Conservation (phyloP, 192 early-diverging fungal genomes). For the Rhizoclosmatium globosum region DNA sequence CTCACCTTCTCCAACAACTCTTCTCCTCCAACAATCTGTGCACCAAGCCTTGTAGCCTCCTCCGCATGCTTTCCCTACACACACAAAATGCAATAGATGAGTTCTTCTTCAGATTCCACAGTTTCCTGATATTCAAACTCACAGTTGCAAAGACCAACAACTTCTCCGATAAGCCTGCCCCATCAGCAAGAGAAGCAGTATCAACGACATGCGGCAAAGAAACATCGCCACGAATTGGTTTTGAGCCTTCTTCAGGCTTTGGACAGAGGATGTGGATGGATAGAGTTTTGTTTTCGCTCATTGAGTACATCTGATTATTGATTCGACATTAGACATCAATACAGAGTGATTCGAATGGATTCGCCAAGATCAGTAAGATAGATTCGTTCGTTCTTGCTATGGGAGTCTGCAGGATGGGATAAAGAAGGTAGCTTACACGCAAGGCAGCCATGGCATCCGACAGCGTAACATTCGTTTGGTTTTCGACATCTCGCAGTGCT, state of each 20-base stretch:
- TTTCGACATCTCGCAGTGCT: conserved; percentile 44
- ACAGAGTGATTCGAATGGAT: background rate
- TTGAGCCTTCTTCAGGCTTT: conserved; percentile 75
- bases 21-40: conserved; percentile 83
- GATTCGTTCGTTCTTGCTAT: background rate
- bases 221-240: conserved; percentile 84
- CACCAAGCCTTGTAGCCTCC: conserved; percentile 81
- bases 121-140: background rate
- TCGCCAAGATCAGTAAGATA: background rate
- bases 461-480: conserved; percentile 51
- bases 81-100: background rate
- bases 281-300: conserved; percentile 41
- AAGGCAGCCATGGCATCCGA: conserved; percentile 43
- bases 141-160: conserved; percentile 88
- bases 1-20: conserved; percentile 81
- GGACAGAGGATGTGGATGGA: conserved; percentile 41
- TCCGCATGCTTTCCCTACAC: conserved; percentile 77
- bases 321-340: background rate
- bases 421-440: conserved; percentile 23
- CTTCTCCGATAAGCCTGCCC: conserved; percentile 39
- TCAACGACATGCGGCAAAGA: conserved; percentile 71
- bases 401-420: background rate
- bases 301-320: conserved; percentile 41
- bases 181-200: conserved; percentile 38
- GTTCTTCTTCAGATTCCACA: background rate